Evolutionary conservation across 495 filamentous ascomycete species (phyloP).

Genomic region (Aspergillus funiculosus): DNA sequence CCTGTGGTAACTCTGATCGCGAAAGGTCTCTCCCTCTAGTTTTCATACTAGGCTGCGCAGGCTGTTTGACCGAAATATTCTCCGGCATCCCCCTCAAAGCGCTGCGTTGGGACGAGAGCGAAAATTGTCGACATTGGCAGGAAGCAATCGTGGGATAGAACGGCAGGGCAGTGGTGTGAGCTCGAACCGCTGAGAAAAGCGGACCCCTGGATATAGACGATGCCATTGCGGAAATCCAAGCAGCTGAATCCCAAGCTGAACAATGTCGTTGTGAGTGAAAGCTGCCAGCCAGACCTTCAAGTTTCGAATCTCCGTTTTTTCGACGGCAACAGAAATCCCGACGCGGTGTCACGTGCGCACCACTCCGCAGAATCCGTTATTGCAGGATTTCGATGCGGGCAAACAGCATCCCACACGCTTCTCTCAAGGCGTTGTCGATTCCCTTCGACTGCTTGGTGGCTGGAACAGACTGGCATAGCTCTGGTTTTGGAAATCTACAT

Average conservation of each 20-base stretch:
- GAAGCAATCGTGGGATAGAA: conserved; percentile 10
- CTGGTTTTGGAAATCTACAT: not conserved
- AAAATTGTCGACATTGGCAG: conserved; percentile 36
- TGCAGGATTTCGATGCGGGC: conserved; percentile 3
- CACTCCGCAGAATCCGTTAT: conserved; percentile 1
- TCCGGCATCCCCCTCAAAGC: conserved; percentile 23
- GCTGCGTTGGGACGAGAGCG: conserved; percentile 27
- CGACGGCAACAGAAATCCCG: conserved; percentile 10
- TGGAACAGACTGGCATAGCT: not conserved
- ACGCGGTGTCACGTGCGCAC: conserved; percentile 11
- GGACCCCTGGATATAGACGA: conserved; percentile 30
- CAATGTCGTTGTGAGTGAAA: too few relatives aligned
- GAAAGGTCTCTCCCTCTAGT: conserved; percentile 25
- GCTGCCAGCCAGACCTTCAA: too few relatives aligned
- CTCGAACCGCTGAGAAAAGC: conserved; percentile 16
- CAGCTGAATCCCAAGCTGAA: not conserved
- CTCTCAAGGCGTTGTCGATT: conserved; percentile 6
- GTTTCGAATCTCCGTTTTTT: conserved; percentile 2
- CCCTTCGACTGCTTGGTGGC: not conserved
- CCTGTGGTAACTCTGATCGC: conserved; percentile 34
- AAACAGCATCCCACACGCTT: conserved; percentile 5
- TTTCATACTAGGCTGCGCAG: conserved; percentile 40
- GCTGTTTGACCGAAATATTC: conserved; percentile 20
- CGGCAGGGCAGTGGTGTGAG: conserved; percentile 12
- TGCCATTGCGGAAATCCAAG: conserved; percentile 28